Conservation (phyloP, 2,329 filamentous ascomycete genomes). For the Aschersonia sp. region DNA sequence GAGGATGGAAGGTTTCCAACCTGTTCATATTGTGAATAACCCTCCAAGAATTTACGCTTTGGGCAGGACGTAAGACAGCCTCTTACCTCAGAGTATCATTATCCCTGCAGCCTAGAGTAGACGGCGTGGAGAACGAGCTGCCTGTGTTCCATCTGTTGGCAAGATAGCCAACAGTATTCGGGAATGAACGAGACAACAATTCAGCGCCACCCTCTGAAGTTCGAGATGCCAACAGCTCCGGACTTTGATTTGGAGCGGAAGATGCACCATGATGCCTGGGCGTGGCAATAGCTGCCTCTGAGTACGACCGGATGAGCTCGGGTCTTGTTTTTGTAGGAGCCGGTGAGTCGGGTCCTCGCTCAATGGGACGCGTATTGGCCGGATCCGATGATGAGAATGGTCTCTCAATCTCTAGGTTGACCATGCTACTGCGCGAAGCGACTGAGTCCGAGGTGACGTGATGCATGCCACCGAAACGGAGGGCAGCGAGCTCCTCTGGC, state of each 20-base stretch:
- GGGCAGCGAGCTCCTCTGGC: slow-evolving; percentile 56
- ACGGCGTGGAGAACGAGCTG: slow-evolving; percentile 35
- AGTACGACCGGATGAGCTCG: slow-evolving; percentile 4
- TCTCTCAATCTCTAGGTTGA: slow-evolving; percentile 11
- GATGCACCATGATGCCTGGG: slow-evolving; percentile 6
- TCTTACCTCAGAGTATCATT: slow-evolving; percentile 28
- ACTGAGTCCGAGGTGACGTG: slow-evolving; percentile 31
- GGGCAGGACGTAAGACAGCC: no score
- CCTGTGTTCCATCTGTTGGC: slow-evolving; percentile 42
- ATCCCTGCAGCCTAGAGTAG: slow-evolving; percentile 9
- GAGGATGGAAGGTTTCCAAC: slow-evolving; percentile 27
- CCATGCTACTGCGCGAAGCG: slow-evolving; percentile 12
- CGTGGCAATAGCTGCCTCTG: slow-evolving; percentile 11
- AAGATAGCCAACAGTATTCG: slow-evolving; percentile 33
- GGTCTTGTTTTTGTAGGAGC: slow-evolving; percentile 3
- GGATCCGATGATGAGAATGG: slow-evolving; percentile 13
- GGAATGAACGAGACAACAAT: slow-evolving; percentile 23
- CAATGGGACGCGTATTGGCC: slow-evolving; percentile 9
- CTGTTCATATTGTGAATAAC: slow-evolving; percentile 11
- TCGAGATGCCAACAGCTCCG: slow-evolving; percentile 13
- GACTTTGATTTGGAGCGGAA: slow-evolving; percentile 11
- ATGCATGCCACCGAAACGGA: slow-evolving; percentile 39
- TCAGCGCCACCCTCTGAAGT: slow-evolving; percentile 12
- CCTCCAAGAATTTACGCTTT: no score
- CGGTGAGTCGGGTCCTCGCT: slow-evolving; percentile 11